Percentiles rank a stretch among this genome's conserved stretches.
Conservation (phyloP, 139 green algal species). For the Zygnema circumcarinatum region DNA sequence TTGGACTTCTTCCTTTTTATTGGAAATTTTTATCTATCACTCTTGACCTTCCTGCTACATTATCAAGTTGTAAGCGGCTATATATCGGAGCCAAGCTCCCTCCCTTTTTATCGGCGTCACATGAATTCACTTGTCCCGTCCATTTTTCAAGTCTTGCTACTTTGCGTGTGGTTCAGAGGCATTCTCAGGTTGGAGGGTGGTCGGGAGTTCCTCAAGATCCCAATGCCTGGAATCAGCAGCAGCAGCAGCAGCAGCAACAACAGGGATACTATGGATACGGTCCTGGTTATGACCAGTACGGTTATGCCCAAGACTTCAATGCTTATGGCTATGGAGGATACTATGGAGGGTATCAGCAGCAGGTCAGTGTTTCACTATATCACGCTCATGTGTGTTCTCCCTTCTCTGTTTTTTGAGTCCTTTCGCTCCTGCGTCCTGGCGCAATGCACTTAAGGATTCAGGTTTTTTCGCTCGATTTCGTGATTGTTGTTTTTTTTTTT, state of each 20-base stretch:
- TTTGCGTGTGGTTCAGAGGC: too few species aligned
- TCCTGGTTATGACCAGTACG: conserved; percentile 13
- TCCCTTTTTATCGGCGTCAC: too few species aligned
- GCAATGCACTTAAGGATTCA: neutral
- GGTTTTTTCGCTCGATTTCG: neutral
- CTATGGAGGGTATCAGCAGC: conserved; percentile 9
- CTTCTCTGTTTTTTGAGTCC: neutral
- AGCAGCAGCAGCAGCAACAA: too few species aligned
- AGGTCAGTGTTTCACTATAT: neutral
- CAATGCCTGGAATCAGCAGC: conserved; percentile 11
- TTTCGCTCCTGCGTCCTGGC: neutral
- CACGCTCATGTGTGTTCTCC: neutral
- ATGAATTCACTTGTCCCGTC: too few species aligned
- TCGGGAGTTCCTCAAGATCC: neutral
- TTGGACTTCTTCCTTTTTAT: too few species aligned
- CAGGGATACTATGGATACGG: conserved; percentile 19
- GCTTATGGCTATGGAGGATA: neutral
- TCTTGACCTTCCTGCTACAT: too few species aligned
- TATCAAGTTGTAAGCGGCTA: too few species aligned
- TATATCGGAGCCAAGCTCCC: too few species aligned
- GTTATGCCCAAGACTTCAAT: neutral
- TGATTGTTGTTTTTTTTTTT: neutral
- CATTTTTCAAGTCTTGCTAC: too few species aligned
- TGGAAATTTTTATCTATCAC: too few species aligned
- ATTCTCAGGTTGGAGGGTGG: conserved; percentile 5